A percentile compares a stretch with the other conserved stretches of the same genome.
Conservation (phyloP, 306 rosid genomes). For the Fagus sylvatica region DNA sequence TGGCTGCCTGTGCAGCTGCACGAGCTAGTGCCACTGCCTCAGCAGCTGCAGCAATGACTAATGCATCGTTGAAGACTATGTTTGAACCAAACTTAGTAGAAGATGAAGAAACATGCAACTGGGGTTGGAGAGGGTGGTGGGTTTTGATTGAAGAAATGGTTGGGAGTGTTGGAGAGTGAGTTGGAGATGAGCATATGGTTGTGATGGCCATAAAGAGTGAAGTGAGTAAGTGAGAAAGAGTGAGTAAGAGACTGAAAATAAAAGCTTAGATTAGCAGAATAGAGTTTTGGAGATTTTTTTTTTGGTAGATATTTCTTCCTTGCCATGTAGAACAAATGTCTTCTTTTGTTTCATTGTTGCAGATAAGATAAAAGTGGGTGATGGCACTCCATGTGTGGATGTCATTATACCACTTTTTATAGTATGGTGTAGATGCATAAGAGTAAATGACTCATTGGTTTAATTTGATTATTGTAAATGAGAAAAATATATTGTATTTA, state of each 20-base stretch:
- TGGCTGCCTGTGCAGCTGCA: conserved; percentile 38
- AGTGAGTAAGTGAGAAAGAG: conserved; percentile 2
- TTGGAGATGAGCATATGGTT: conserved; percentile 55
- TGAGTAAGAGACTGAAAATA: neutral
- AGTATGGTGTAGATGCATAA: too few relatives aligned
- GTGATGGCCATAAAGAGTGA: conserved; percentile 47
- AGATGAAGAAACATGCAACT: conserved; percentile 26
- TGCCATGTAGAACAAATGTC: conserved; percentile 4
- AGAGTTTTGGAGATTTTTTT: neutral
- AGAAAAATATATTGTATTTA: too few relatives aligned
- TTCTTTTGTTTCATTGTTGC: neutral
- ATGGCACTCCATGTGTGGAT: conserved; percentile 35
- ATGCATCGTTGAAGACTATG: conserved; percentile 46
- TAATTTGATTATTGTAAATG: too few relatives aligned
- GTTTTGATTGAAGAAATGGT: conserved; percentile 50
- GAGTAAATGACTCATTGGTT: too few relatives aligned
- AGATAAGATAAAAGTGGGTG: conserved; percentile 23
- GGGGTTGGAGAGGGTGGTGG: conserved; percentile 40
- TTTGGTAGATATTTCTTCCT: conserved; percentile 18
- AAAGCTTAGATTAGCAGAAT: neutral
- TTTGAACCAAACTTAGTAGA: conserved; percentile 39
- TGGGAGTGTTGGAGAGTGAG: conserved; percentile 42
- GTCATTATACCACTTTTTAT: neutral
- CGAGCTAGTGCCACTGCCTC: conserved; percentile 43
- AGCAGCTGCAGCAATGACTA: conserved; percentile 36